Percentiles rank a stretch among this genome's conserved stretches.
Conservation (phyloP, 768 basidiomycete species). For the Russula virescens region DNA sequence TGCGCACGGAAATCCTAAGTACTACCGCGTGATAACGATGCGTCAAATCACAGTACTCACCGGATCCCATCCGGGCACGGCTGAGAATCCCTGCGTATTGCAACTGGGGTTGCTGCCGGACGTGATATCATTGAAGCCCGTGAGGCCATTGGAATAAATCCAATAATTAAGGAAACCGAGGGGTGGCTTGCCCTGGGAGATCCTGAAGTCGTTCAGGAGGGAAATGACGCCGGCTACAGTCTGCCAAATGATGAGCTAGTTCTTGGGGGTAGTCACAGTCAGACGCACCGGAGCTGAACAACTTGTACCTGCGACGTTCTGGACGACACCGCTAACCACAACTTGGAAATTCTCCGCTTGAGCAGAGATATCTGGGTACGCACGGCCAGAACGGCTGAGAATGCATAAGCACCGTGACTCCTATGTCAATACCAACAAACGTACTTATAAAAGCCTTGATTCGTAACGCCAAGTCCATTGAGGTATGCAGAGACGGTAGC, state of each 20-base stretch:
- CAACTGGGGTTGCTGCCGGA: constrained; percentile 63
- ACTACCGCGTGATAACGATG: not conserved
- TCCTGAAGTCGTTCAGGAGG: constrained; percentile 36
- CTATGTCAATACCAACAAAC: constrained; percentile 21
- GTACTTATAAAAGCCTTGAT: constrained; percentile 49
- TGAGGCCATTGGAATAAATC: constrained; percentile 28
- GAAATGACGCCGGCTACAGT: constrained; percentile 32
- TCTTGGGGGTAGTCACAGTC: constrained; percentile 2
- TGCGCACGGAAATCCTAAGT: not conserved
- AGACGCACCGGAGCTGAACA: constrained; percentile 31
- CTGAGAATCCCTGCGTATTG: constrained; percentile 41
- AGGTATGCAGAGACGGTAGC: constrained; percentile 31
- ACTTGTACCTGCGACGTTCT: constrained; percentile 43
- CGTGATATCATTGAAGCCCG: constrained; percentile 43
- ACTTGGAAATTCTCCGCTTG: constrained; percentile 53
- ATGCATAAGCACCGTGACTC: not conserved
- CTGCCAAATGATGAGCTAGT: not conserved
- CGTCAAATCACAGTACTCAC: not conserved
- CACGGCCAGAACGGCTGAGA: constrained; percentile 29
- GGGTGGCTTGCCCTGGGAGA: constrained; percentile 31
- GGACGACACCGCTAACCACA: constrained; percentile 41
- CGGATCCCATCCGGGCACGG: constrained; percentile 23
- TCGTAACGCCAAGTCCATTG: constrained; percentile 39
- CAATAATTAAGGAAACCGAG: constrained; percentile 40
- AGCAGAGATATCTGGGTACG: constrained; percentile 39